Conservation (phyloP, 345 rosid genomes). For the Salix brachista region DNA sequence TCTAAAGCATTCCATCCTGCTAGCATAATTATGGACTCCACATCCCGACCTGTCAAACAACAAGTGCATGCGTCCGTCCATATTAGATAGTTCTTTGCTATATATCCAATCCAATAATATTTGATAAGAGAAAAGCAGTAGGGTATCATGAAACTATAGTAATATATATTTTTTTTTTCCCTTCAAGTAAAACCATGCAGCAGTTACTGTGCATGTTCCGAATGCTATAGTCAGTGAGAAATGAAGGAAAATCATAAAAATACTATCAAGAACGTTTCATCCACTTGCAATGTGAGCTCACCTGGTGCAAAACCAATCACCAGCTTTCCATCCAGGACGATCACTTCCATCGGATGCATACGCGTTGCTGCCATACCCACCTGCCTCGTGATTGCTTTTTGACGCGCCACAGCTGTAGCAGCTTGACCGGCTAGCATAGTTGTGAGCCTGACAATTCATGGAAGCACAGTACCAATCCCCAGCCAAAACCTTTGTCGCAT, state of each 20-base stretch:
- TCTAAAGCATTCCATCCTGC: slow-evolving; percentile 37
- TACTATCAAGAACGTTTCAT: not conserved
- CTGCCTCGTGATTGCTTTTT: slow-evolving; percentile 34
- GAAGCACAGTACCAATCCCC: slow-evolving; percentile 79
- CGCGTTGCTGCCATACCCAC: not conserved
- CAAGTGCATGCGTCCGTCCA: not conserved
- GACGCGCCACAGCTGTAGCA: slow-evolving; percentile 65
- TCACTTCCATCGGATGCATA: slow-evolving; percentile 10
- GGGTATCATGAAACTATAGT: not conserved
- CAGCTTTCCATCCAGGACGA: slow-evolving; percentile 75
- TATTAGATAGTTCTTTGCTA: not conserved
- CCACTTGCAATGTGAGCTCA: slow-evolving; percentile 10
- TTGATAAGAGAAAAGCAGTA: not conserved
- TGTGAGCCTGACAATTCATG: slow-evolving; percentile 66
- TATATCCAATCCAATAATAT: not conserved
- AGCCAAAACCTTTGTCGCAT: slow-evolving; percentile 54
- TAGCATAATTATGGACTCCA: slow-evolving; percentile 34
- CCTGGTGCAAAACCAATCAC: slow-evolving; percentile 83
- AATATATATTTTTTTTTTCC: not conserved
- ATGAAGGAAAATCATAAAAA: not conserved
- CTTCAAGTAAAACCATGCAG: not conserved
- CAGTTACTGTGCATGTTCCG: not conserved
- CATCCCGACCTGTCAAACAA: slow-evolving; percentile 24
- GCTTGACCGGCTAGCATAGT: slow-evolving; percentile 65
- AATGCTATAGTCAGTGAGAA: not conserved